Evolutionary conservation across 2,329 filamentous ascomycete species (phyloP).

Genomic region (Fusarium clavum): DNA sequence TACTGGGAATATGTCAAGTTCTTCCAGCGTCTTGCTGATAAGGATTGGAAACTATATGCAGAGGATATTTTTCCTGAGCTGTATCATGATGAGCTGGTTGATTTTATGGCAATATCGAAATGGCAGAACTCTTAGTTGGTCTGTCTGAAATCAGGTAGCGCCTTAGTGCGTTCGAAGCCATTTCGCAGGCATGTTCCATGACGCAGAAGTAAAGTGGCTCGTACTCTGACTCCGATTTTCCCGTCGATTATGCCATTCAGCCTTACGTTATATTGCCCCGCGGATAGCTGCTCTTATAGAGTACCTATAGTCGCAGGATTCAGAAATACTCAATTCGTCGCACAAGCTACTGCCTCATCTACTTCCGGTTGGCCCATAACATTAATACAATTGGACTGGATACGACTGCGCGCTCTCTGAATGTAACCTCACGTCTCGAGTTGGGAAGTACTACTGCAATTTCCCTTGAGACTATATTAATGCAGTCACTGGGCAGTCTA

Average conservation of each 20-base stretch:
- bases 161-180: neutral
- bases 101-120: neutral
- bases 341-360: fast-evolving
- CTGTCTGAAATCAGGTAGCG: neutral
- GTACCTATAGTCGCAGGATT: neutral
- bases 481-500: neutral
- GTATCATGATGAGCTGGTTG: neutral
- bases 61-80: neutral
- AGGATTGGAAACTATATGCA: neutral
- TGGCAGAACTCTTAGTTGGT: neutral
- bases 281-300: neutral
- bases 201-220: neutral
- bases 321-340: neutral
- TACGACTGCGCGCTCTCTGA: no score
- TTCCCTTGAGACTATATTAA: neutral
- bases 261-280: neutral
- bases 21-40: neutral
- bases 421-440: neutral
- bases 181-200: neutral
- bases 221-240: neutral
- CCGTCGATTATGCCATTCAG: fast-evolving
- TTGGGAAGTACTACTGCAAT: neutral
- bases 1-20: neutral
- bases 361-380: neutral
- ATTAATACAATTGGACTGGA: neutral